phyloP scores from a whole-genome alignment of 352 stramenopile genomes.

The Blastocystis sp. region DNA sequence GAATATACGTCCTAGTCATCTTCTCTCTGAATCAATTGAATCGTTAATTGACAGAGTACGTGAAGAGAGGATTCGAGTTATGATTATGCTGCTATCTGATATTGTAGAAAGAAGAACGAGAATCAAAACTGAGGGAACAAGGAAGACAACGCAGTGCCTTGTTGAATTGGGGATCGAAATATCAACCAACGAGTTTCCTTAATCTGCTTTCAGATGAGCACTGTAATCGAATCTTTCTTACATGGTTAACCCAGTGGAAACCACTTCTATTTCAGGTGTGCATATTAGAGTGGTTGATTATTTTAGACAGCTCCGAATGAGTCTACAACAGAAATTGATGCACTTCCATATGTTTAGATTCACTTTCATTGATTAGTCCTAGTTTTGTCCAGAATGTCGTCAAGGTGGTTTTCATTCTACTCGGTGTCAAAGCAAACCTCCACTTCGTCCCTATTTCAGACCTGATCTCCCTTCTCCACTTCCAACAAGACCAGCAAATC shows the following conservation, averaged over 20 bases:
- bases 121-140: background rate
- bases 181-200: background rate
- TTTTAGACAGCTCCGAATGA: background rate
- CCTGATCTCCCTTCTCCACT: constrained; percentile 22
- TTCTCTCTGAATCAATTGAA: constrained; percentile 20
- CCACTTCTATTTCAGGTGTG: constrained; percentile 39
- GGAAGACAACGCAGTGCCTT: background rate
- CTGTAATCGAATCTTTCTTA: constrained; percentile 31
- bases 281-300: background rate
- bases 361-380: background rate
- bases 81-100: background rate
- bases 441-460: constrained; percentile 18
- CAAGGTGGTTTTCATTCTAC: constrained; percentile 8
- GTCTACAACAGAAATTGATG: constrained; percentile 28
- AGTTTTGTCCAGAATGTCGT: constrained; percentile 54
- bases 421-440: background rate
- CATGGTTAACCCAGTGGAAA: constrained; percentile 52
- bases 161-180: background rate
- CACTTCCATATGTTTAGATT: background rate
- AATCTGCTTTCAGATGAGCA: constrained; percentile 40
- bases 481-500: background rate
- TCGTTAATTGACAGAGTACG: constrained; percentile 42
- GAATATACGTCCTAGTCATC: background rate
- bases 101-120: background rate
- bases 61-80: background rate